Conservation (phyloP, 2,329 filamentous ascomycete species). For the Fusarium musae region DNA sequence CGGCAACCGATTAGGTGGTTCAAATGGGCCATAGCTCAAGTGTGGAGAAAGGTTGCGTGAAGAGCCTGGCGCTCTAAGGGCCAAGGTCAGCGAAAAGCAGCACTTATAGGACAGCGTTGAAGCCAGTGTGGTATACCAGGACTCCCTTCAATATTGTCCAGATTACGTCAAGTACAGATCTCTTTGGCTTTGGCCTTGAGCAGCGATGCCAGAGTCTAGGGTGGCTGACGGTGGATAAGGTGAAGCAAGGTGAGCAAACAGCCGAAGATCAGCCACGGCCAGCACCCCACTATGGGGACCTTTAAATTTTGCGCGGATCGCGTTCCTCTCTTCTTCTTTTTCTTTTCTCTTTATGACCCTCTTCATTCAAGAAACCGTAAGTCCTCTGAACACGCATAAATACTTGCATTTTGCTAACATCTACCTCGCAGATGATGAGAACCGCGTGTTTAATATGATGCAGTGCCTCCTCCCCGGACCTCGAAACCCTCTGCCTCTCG, state of each 20-base stretch:
- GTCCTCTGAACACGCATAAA: conserved; percentile 51
- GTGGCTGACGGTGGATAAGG: fast-evolving
- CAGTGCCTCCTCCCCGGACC: conserved; percentile 71
- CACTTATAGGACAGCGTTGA: too few species aligned
- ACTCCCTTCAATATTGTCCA: too few species aligned
- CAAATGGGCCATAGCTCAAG: too few species aligned
- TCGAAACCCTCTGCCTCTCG: conserved; percentile 82
- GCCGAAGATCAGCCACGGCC: conserved; percentile 45
- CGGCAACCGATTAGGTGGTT: too few species aligned
- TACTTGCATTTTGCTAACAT: conserved; percentile 45
- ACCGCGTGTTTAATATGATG: conserved; percentile 95
- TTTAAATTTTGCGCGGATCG: conserved; percentile 52
- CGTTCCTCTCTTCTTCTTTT: conserved; percentile 49
- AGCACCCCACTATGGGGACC: conserved; percentile 38
- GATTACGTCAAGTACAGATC: neutral
- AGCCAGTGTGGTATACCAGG: too few species aligned
- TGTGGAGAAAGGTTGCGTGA: too few species aligned
- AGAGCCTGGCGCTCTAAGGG: too few species aligned
- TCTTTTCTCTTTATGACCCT: conserved; percentile 81
- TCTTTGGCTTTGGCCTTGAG: fast-evolving
- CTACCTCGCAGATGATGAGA: conserved; percentile 91
- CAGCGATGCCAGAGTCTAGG: neutral
- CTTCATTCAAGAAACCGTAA: conserved; percentile 98
- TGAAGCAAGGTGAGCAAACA: conserved; percentile 5
- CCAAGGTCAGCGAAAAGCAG: too few species aligned